Evolutionary conservation across 1,284 basidiomycete genomes (phyloP).

Genomic region (Puccinia coronata): DNA sequence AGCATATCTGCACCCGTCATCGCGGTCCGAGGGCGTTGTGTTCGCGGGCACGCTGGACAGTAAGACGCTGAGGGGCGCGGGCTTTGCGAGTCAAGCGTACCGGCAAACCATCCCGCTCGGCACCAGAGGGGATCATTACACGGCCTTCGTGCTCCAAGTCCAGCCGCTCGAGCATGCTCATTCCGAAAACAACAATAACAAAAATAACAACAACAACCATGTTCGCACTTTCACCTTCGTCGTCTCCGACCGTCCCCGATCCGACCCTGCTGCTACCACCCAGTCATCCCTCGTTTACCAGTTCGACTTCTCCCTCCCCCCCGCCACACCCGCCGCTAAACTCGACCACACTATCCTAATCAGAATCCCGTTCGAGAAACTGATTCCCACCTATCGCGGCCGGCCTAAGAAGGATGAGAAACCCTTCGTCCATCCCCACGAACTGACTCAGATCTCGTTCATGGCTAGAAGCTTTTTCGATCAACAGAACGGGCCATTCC

Average conservation of each 20-base stretch:
- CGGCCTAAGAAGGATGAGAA: background rate
- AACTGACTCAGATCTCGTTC: slow-evolving; percentile 21
- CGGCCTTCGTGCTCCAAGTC: background rate
- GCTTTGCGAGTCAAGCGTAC: slow-evolving; percentile 33
- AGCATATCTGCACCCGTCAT: background rate
- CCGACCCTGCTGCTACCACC: background rate
- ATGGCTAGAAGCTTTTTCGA: slow-evolving; percentile 42
- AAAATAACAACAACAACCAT: background rate
- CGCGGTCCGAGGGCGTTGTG: background rate
- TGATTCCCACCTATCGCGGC: slow-evolving; percentile 15
- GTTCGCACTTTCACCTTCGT: background rate
- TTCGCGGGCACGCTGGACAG: slow-evolving; percentile 29
- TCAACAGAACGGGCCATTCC: slow-evolving; percentile 21
- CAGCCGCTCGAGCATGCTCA: background rate
- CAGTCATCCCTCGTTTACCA: background rate
- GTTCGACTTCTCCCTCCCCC: background rate
- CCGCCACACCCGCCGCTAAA: background rate
- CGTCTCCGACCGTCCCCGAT: background rate
- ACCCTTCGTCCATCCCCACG: slow-evolving; percentile 8
- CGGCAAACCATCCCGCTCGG: background rate
- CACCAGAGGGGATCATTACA: background rate
- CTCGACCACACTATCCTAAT: slow-evolving; percentile 9
- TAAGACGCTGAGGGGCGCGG: slow-evolving; percentile 9
- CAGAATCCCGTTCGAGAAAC: slow-evolving; percentile 15
- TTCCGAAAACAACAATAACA: no score